These are phyloP conservation scores for Blastomyces percursus DNA, from an alignment of 2,329 filamentous ascomycete genomes.

Conservation along the genomic window DNA sequence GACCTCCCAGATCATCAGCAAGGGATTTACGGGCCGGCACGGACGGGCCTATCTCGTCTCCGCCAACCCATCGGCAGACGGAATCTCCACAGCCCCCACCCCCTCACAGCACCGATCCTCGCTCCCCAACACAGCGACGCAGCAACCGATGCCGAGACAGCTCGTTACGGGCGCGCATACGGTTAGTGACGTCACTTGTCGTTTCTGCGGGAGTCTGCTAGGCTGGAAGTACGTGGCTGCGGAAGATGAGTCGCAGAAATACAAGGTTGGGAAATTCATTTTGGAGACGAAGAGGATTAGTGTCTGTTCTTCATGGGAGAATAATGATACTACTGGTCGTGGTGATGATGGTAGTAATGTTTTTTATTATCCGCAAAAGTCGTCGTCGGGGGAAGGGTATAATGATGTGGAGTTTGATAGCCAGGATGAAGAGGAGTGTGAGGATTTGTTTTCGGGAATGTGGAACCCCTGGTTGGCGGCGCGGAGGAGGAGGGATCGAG, in stretches of 20 bases:
- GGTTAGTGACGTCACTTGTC: slow-evolving; percentile 49
- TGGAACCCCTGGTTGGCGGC: slow-evolving; percentile 48
- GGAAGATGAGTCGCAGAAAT: slow-evolving; percentile 50
- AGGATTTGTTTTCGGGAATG: slow-evolving; percentile 52
- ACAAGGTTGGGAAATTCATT: slow-evolving; percentile 58
- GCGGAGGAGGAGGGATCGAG: slow-evolving; percentile 32
- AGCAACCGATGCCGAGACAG: slow-evolving; percentile 46
- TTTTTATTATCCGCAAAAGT: background rate
- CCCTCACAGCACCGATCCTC: slow-evolving; percentile 22
- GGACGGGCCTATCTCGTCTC: slow-evolving; percentile 54
- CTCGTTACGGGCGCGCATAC: slow-evolving; percentile 54
- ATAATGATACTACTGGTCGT: slow-evolving; percentile 12
- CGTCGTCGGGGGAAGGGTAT: slow-evolving; percentile 6
- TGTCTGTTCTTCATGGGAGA: slow-evolving; percentile 44
- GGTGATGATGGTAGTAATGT: background rate
- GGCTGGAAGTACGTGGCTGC: slow-evolving; percentile 57
- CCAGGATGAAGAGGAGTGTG: slow-evolving; percentile 56
- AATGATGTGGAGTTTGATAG: slow-evolving; percentile 49
- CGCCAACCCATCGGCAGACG: slow-evolving; percentile 28
- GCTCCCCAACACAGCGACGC: slow-evolving; percentile 49
- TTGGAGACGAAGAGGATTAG: slow-evolving; percentile 49
- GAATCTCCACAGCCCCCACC: slow-evolving; percentile 21
- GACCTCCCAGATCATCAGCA: slow-evolving; percentile 50
- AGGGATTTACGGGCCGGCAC: slow-evolving; percentile 55
- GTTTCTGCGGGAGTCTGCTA: slow-evolving; percentile 44